phyloP scores from a whole-genome alignment of 306 rosid genomes.

The Quercus ilex region DNA sequence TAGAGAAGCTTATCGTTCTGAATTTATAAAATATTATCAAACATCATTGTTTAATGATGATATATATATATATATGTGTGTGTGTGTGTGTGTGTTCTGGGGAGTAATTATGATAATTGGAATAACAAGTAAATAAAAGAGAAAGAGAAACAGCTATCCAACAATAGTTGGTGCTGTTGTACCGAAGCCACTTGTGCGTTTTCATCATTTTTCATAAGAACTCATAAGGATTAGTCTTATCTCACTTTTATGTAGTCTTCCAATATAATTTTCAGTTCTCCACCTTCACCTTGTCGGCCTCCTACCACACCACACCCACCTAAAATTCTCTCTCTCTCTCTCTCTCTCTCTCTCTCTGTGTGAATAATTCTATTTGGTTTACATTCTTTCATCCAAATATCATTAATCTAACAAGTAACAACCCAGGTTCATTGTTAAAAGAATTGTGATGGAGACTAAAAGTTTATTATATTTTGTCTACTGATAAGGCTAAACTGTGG shows the following conservation, averaged over 20 bases:
- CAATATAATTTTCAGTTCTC: background rate
- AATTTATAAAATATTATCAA: background rate
- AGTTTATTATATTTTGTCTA: too few species aligned
- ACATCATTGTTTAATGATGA: too few species aligned
- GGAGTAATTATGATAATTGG: background rate
- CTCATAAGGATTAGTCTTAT: background rate
- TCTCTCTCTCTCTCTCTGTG: background rate
- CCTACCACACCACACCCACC: slow-evolving; percentile 11
- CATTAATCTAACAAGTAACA: too few species aligned
- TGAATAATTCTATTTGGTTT: too few species aligned
- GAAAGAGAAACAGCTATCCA: background rate
- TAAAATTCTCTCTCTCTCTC: background rate
- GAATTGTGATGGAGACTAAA: too few species aligned
- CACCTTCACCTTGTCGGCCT: slow-evolving; percentile 19
- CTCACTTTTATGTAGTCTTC: slow-evolving; percentile 17
- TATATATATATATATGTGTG: background rate
- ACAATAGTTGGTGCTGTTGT: slow-evolving; percentile 22
- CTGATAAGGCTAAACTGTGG: too few species aligned
- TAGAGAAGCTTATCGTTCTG: background rate
- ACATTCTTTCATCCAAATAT: too few species aligned
- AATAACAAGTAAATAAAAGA: background rate
- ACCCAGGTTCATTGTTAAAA: too few species aligned
- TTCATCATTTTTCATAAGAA: background rate
- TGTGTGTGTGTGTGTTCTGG: background rate
- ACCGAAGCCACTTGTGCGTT: slow-evolving; percentile 15